Evolutionary conservation across 108 stramenopile species (phyloP).

Genomic region (Skeletonema grethae): DNA sequence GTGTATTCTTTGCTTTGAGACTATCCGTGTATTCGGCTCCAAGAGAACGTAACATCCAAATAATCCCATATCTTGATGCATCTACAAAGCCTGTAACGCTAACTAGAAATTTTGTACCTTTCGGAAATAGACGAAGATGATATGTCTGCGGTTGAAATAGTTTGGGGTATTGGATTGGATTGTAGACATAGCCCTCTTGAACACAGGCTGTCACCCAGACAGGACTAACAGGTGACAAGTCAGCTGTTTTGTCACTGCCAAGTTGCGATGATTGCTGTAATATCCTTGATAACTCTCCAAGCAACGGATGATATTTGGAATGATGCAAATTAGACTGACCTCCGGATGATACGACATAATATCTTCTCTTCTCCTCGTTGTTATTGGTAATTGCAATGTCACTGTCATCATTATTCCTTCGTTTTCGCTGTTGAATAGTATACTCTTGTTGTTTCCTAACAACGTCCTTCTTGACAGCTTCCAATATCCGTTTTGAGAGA

Average conservation of each 20-base stretch:
- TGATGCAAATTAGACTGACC: slow-evolving; percentile 12
- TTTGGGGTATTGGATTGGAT: slow-evolving; percentile 40
- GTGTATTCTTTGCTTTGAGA: slow-evolving; percentile 60
- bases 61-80: slow-evolving; percentile 58
- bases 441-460: slow-evolving; percentile 3
- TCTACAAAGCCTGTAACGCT: slow-evolving; percentile 71
- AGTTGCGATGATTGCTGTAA: neutral
- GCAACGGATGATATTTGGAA: slow-evolving; percentile 11
- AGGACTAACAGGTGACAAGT: slow-evolving; percentile 57
- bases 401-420: slow-evolving; percentile 32
- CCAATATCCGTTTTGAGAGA: slow-evolving; percentile 55
- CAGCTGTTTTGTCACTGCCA: neutral
- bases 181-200: slow-evolving; percentile 30
- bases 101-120: slow-evolving; percentile 32
- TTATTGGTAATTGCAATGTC: slow-evolving; percentile 38
- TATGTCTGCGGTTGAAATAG: slow-evolving; percentile 62
- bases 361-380: slow-evolving; percentile 40
- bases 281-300: slow-evolving; percentile 31
- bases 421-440: slow-evolving; percentile 13
- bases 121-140: slow-evolving; percentile 37
- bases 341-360: slow-evolving; percentile 32
- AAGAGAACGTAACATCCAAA: slow-evolving; percentile 49
- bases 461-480: slow-evolving; percentile 57
- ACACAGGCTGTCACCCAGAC: slow-evolving; percentile 68
- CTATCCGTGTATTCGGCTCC: slow-evolving; percentile 61